Evolutionary conservation across 1,284 basidiomycete species (phyloP).

Genomic region (Sanghuangporus baumii): DNA sequence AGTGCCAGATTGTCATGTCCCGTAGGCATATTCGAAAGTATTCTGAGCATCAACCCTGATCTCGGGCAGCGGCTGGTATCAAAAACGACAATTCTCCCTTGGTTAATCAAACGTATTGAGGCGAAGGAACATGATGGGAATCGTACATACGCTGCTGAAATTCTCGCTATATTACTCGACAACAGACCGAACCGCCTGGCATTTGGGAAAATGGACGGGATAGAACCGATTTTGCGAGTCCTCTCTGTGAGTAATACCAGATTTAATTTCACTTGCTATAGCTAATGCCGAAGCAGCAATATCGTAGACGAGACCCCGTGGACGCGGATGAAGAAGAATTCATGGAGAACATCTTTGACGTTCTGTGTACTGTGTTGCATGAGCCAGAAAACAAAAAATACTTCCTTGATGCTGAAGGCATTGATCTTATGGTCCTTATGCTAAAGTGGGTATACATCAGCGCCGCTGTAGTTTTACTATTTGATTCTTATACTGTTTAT

Average conservation of each 20-base stretch:
- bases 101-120: conserved; percentile 79
- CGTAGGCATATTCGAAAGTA: conserved; percentile 89
- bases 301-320: conserved; percentile 73
- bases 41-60: conserved; percentile 79
- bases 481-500: conserved; percentile 15
- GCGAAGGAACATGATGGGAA: conserved; percentile 77
- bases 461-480: not conserved
- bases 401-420: conserved; percentile 88
- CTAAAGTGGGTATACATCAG: conserved; percentile 67
- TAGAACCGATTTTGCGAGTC: conserved; percentile 74
- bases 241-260: conserved; percentile 62
- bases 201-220: conserved; percentile 66
- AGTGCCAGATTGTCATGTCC: conserved; percentile 4
- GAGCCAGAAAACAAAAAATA: conserved; percentile 73
- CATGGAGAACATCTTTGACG: conserved; percentile 95
- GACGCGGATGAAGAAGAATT: conserved; percentile 92
- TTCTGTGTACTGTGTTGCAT: conserved; percentile 76
- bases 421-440: conserved; percentile 95
- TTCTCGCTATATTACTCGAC: conserved; percentile 82
- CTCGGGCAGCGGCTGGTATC: conserved; percentile 65
- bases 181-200: conserved; percentile 59
- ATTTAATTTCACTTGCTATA: conserved; percentile 6
- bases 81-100: conserved; percentile 72
- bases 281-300: conserved; percentile 54
- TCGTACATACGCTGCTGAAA: conserved; percentile 80